Evolutionary conservation across 345 rosid species (phyloP).

Genomic region (Nasturtium officinale): DNA sequence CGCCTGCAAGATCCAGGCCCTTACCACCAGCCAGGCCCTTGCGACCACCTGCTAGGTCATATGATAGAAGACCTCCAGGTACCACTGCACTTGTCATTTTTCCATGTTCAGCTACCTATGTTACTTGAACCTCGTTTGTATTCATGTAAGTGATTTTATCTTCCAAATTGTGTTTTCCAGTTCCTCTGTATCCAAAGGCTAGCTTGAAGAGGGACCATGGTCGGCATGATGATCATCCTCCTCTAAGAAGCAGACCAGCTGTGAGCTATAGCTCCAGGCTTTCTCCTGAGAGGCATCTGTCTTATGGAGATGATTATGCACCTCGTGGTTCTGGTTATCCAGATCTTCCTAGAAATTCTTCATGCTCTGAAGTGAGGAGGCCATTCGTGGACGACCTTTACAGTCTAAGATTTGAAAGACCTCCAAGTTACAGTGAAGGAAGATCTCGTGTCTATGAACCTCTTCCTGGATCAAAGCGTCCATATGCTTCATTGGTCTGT

Average conservation of each 20-base stretch:
- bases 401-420: conserved; percentile 81
- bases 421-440: conserved; percentile 71
- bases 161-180: conserved; percentile 48
- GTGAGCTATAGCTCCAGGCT: conserved; percentile 74
- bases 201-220: conserved; percentile 81
- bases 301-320: conserved; percentile 80
- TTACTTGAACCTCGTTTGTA: not conserved
- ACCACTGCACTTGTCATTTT: conserved; percentile 24
- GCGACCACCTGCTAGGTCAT: conserved; percentile 73
- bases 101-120: conserved; percentile 1
- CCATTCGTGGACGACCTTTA: conserved; percentile 78
- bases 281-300: conserved; percentile 69
- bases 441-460: conserved; percentile 85
- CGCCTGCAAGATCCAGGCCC: conserved; percentile 70
- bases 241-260: conserved; percentile 77
- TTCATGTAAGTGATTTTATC: conserved; percentile 4
- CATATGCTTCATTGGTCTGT: conserved; percentile 79
- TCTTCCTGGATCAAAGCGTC: conserved; percentile 86
- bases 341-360: conserved; percentile 65
- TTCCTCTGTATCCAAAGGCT: conserved; percentile 70
- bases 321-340: conserved; percentile 74
- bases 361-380: conserved; percentile 77
- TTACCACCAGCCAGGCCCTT: conserved; percentile 66
- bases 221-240: conserved; percentile 79
- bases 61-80: conserved; percentile 89